These are phyloP conservation scores for Draba incana DNA, from an alignment of 345 rosid genomes.

Conservation along the genomic window DNA sequence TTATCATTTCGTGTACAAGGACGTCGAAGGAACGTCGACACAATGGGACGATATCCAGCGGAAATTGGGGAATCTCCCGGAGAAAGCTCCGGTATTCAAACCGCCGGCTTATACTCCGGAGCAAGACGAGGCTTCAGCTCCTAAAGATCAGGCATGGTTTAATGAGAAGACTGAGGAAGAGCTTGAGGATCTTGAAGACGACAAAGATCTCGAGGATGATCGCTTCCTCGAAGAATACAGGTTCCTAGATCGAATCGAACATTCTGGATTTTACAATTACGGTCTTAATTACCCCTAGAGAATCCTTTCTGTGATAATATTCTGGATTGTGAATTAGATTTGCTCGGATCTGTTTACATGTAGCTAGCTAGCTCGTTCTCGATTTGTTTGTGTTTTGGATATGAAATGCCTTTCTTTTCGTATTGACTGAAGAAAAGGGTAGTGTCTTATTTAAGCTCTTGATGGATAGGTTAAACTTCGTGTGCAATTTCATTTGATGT, in stretches of 20 bases:
- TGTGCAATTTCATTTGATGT: background rate
- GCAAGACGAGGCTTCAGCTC: constrained; percentile 62
- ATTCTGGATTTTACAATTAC: background rate
- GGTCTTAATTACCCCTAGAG: background rate
- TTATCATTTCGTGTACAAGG: constrained; percentile 94
- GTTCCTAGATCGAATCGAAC: constrained; percentile 41
- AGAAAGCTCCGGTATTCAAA: constrained; percentile 82
- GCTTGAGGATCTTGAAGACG: constrained; percentile 85
- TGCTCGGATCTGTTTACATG: constrained; percentile 29
- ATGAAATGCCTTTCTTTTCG: background rate
- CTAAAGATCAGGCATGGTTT: constrained; percentile 82
- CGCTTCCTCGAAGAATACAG: constrained; percentile 93
- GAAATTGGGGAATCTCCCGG: constrained; percentile 89
- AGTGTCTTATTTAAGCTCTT: background rate
- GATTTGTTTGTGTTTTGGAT: constrained; percentile 15
- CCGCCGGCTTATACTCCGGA: constrained; percentile 81
- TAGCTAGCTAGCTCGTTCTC: constrained; percentile 19
- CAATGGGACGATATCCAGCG: constrained; percentile 99
- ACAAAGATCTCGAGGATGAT: constrained; percentile 73
- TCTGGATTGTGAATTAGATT: constrained; percentile 10
- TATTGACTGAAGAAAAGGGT: constrained; percentile 8
- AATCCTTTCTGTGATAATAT: background rate
- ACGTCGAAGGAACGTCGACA: constrained; percentile 93
- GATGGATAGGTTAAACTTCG: background rate
- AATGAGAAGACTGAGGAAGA: constrained; percentile 75